Percentiles rank a stretch among this genome's conserved stretches.
Evolutionary conservation across 176 grass and related monocot species (phyloP).

Genomic region (Tillandsia fasciculata): DNA sequence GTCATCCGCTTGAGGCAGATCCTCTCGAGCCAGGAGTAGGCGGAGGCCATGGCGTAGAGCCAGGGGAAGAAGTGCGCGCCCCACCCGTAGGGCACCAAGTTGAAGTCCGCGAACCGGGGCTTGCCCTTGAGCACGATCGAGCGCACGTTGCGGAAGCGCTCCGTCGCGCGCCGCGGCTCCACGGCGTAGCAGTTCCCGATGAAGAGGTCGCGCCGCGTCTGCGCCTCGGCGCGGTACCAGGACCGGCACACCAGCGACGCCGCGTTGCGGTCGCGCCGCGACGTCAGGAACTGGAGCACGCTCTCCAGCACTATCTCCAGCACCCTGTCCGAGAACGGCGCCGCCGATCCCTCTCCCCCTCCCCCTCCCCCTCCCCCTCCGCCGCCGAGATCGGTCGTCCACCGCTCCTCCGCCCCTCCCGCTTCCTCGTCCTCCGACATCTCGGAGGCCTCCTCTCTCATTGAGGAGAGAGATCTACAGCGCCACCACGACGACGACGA

Average conservation of each 20-base stretch:
- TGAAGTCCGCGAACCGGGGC: conserved; percentile 63
- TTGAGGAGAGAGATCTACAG: conserved; percentile 1
- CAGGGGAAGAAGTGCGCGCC: conserved; percentile 45
- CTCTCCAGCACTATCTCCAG: conserved; percentile 59
- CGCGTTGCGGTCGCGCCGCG: conserved; percentile 36
- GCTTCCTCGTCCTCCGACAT: conserved; percentile 21
- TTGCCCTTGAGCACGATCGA: conserved; percentile 58
- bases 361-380: not conserved
- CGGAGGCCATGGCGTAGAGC: conserved; percentile 23
- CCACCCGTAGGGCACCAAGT: conserved; percentile 43
- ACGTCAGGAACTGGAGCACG: conserved; percentile 48
- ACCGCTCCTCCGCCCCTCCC: not conserved
- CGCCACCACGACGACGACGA: no score
- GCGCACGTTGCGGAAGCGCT: conserved; percentile 27
- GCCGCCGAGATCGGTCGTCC: conserved; percentile 18
- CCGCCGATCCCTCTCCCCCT: not conserved
- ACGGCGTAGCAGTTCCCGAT: conserved; percentile 63
- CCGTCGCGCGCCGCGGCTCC: conserved; percentile 10
- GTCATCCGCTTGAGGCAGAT: conserved; percentile 63
- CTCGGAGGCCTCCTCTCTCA: conserved; percentile 16
- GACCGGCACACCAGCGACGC: conserved; percentile 45
- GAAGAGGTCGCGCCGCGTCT: conserved; percentile 42
- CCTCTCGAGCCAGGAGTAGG: conserved; percentile 42
- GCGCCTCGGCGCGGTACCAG: conserved; percentile 49
- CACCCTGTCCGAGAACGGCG: conserved; percentile 31